Percentiles rank a stretch among this genome's conserved stretches.
Evolutionary conservation across 164 flowering plant genomes (phyloP).

Genomic region (Sedum album): DNA sequence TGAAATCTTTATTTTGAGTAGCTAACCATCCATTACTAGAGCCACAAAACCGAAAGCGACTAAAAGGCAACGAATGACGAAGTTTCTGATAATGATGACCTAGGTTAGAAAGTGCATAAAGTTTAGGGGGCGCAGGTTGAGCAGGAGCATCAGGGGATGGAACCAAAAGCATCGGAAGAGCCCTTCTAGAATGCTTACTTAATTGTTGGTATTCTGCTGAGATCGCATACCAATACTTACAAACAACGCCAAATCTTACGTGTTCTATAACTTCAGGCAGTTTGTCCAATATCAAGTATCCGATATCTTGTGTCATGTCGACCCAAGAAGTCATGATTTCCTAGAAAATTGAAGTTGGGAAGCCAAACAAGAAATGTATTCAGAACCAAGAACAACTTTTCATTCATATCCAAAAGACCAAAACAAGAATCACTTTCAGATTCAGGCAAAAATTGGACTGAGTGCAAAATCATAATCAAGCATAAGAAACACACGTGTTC

Average conservation of each 20-base stretch:
- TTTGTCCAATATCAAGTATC: not conserved
- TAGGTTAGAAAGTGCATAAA: not conserved
- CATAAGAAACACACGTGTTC: too few species aligned
- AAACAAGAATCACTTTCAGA: too few species aligned
- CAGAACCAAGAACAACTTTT: too few species aligned
- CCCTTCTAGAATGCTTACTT: not conserved
- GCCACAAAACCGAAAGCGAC: not conserved
- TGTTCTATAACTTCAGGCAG: not conserved
- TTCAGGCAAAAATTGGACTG: too few species aligned
- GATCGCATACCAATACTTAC: not conserved
- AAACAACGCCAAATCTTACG: not conserved
- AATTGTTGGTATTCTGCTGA: not conserved
- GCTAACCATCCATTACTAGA: not conserved
- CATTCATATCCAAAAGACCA: too few species aligned
- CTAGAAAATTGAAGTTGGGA: too few species aligned
- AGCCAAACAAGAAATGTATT: too few species aligned
- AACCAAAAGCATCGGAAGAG: slow-evolving; percentile 1
- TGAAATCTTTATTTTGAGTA: not conserved
- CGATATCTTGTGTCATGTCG: not conserved
- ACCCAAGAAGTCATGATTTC: not conserved
- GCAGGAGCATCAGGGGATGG: not conserved
- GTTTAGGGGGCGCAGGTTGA: not conserved
- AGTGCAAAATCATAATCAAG: too few species aligned
- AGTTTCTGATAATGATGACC: not conserved
- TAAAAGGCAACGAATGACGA: not conserved